A percentile compares a stretch with the other conserved stretches of the same genome.
Evolutionary conservation across 2,329 filamentous ascomycete species (phyloP).

Genomic region (Exophiala sp.): DNA sequence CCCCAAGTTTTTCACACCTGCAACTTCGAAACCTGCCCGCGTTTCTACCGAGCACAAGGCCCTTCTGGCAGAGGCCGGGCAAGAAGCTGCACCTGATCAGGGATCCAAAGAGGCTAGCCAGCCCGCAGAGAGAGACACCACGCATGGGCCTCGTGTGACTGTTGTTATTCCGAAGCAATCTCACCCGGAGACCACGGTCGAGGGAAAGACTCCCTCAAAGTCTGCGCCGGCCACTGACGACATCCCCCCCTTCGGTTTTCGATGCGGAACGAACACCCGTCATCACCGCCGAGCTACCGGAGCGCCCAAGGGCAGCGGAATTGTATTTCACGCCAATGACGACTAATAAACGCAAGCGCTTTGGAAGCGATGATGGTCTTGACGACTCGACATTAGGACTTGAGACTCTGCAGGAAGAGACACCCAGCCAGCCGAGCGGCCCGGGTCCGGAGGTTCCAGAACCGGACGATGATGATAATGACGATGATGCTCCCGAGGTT

Average conservation of each 20-base stretch:
- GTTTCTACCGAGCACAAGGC: background rate
- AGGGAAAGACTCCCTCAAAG: background rate
- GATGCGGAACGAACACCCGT: background rate
- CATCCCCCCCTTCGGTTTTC: background rate
- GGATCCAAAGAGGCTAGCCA: background rate
- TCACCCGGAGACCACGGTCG: background rate
- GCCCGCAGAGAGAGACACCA: background rate
- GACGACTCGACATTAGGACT: background rate
- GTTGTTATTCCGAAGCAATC: background rate
- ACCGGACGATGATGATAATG: slow-evolving; percentile 5
- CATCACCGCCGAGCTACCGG: background rate
- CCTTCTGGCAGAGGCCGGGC: too few relatives aligned
- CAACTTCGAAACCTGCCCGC: background rate
- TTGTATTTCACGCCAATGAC: background rate
- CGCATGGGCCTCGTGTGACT: background rate
- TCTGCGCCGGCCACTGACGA: background rate
- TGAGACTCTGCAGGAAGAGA: background rate
- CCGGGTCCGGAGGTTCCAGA: background rate
- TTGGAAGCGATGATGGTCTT: slow-evolving; percentile 14
- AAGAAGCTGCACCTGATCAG: too few relatives aligned
- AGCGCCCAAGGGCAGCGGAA: background rate
- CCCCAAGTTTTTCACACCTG: background rate
- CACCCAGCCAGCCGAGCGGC: background rate
- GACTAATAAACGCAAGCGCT: slow-evolving; percentile 16
- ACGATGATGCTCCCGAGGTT: slow-evolving; percentile 18